phyloP scores from a whole-genome alignment of 2,329 filamentous ascomycete genomes.

The Aspergillus japonicus region DNA sequence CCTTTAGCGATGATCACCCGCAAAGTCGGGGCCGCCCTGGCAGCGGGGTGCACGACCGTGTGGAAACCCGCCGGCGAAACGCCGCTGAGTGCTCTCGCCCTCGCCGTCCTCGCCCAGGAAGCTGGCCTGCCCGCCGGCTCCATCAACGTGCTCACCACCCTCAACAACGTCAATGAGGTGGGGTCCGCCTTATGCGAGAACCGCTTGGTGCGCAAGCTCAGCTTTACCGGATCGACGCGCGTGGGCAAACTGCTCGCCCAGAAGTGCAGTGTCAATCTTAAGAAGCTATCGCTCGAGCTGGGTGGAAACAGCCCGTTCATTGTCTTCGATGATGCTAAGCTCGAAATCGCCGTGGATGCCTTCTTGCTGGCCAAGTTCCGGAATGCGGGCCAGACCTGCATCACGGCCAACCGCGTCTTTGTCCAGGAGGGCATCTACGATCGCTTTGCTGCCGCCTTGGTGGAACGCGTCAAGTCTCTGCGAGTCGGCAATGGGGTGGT shows the following conservation, averaged over 20 bases:
- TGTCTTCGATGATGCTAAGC: too few relatives aligned
- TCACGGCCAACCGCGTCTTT: too few relatives aligned
- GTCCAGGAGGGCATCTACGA: too few relatives aligned
- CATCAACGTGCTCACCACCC: conserved; percentile 20
- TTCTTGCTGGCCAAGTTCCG: too few relatives aligned
- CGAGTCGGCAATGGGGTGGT: conserved; percentile 9
- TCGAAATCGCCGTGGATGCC: too few relatives aligned
- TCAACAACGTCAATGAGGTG: conserved; percentile 6
- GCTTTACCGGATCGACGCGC: conserved; percentile 14
- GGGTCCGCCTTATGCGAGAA: conserved; percentile 8
- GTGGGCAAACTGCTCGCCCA: conserved; percentile 7
- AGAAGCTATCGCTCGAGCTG: too few relatives aligned
- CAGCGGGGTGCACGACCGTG: conserved; percentile 39
- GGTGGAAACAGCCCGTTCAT: too few relatives aligned
- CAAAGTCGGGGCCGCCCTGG: conserved; percentile 31
- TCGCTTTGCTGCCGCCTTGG: too few relatives aligned
- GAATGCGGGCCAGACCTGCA: too few relatives aligned
- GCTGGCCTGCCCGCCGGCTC: conserved; percentile 35
- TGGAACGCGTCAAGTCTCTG: not conserved
- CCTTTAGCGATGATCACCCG: too few relatives aligned
- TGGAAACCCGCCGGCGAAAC: conserved; percentile 38
- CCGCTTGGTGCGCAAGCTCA: conserved; percentile 9
- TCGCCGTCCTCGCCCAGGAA: conserved; percentile 25
- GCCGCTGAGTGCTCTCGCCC: conserved; percentile 31
- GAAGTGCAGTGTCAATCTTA: too few relatives aligned